phyloP scores from a whole-genome alignment of 140 eudicot species.

The Flaveria floridana region DNA sequence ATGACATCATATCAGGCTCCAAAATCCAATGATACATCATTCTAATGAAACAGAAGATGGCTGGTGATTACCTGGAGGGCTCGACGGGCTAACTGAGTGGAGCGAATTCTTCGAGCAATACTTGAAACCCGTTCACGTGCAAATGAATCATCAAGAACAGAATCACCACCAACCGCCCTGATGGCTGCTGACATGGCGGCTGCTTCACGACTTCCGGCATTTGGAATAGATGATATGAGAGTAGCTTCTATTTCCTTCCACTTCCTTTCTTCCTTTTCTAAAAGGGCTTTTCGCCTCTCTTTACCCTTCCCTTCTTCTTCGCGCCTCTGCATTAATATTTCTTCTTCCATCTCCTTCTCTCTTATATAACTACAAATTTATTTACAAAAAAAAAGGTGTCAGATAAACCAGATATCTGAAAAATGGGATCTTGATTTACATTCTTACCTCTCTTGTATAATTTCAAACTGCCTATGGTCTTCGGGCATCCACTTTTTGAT shows the following conservation, averaged over 20 bases:
- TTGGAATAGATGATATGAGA: slow-evolving; percentile 88
- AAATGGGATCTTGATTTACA: neutral
- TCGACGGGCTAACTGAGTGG: slow-evolving; percentile 79
- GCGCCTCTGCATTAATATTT: slow-evolving; percentile 91
- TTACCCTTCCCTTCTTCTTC: slow-evolving; percentile 99
- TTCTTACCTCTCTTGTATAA: slow-evolving; percentile 88
- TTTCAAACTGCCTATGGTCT: slow-evolving; percentile 94
- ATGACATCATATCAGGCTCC: neutral
- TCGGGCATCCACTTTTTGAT: slow-evolving; percentile 98
- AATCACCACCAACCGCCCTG: slow-evolving; percentile 98
- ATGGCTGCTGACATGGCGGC: slow-evolving; percentile 99
- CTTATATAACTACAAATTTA: slow-evolving; percentile 61
- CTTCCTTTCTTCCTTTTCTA: slow-evolving; percentile 98
- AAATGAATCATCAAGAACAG: slow-evolving; percentile 93
- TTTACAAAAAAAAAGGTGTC: neutral
- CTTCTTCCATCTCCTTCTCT: slow-evolving; percentile 99
- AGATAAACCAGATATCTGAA: slow-evolving; percentile 1
- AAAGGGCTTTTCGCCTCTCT: slow-evolving; percentile 93
- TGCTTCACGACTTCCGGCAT: slow-evolving; percentile 97
- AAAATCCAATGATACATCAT: neutral
- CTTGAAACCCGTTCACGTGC: slow-evolving; percentile 94
- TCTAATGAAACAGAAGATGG: neutral
- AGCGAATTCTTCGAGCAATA: slow-evolving; percentile 84
- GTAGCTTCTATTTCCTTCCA: slow-evolving; percentile 99
- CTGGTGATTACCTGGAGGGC: slow-evolving; percentile 63